Percentiles rank a stretch among this genome's conserved stretches.
Conservation (phyloP, 768 basidiomycete genomes). For the Termitomyces sp. region DNA sequence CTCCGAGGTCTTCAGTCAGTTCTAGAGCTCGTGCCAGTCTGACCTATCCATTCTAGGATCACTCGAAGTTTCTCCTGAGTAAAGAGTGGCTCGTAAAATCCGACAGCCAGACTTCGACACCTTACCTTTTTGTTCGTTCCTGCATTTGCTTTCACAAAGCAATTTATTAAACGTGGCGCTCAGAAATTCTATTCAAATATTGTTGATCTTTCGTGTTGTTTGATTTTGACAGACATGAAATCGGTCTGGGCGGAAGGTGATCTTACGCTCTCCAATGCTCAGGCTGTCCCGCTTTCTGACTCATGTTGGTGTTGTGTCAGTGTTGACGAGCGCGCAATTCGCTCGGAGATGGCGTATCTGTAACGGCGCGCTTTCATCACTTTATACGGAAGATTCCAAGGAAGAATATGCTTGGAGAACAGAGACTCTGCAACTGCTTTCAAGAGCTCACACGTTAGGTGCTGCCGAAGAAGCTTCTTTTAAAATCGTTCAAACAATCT, state of each 20-base stretch:
- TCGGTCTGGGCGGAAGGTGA: conserved; percentile 74
- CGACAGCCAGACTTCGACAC: conserved; percentile 54
- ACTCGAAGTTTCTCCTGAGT: conserved; percentile 50
- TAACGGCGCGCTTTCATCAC: conserved; percentile 39
- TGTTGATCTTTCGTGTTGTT: conserved; percentile 53
- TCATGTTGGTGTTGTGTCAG: conserved; percentile 28
- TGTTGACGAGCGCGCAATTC: conserved; percentile 52
- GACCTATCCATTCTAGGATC: conserved; percentile 38
- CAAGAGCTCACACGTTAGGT: conserved; percentile 60
- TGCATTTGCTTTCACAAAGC: not conserved
- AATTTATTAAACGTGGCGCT: conserved; percentile 2
- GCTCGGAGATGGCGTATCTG: conserved; percentile 69
- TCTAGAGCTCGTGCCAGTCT: conserved; percentile 11
- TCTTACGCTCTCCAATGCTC: not conserved
- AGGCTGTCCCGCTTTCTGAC: conserved; percentile 14
- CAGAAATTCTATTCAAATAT: conserved; percentile 66
- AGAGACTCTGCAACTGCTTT: conserved; percentile 49
- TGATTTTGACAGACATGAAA: conserved; percentile 74
- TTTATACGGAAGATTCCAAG: conserved; percentile 24
- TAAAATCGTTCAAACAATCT: conserved; percentile 54
- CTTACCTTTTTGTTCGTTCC: conserved; percentile 66
- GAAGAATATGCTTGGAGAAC: conserved; percentile 66
- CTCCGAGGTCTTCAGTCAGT: conserved; percentile 35
- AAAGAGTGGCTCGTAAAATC: conserved; percentile 77
- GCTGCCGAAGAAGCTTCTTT: conserved; percentile 56